Percentiles rank a stretch among this genome's conserved stretches.
These are phyloP conservation scores for Pleurotus ostreatus DNA, from an alignment of 768 basidiomycete genomes.

Conservation along the genomic window DNA sequence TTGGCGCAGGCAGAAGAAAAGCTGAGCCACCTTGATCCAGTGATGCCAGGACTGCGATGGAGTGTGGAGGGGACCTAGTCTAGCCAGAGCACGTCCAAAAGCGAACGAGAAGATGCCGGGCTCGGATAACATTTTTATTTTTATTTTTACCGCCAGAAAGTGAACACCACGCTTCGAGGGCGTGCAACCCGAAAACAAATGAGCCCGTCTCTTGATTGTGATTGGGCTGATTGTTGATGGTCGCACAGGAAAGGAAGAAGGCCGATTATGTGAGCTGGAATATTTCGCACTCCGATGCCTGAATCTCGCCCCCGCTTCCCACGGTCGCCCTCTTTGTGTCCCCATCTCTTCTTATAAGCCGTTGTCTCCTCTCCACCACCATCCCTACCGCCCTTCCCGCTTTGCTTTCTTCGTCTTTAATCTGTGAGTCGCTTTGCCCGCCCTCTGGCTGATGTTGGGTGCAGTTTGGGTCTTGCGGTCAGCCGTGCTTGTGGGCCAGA, in stretches of 20 bases:
- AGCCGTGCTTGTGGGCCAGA: background rate
- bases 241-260: constrained; percentile 5
- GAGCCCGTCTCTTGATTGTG: background rate
- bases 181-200: background rate
- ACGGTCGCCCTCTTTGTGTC: constrained; percentile 8
- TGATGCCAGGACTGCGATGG: too few relatives aligned
- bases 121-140: background rate
- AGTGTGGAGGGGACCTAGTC: background rate
- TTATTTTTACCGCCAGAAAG: background rate
- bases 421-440: background rate
- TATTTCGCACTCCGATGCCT: constrained; percentile 1
- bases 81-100: background rate
- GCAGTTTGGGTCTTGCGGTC: background rate
- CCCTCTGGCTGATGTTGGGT: background rate
- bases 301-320: constrained; percentile 3
- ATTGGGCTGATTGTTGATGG: constrained; percentile 2
- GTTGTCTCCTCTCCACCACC: background rate
- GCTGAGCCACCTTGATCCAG: too few relatives aligned
- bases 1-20: too few relatives aligned
- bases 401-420: background rate
- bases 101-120: background rate
- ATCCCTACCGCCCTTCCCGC: background rate
- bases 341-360: constrained; percentile 5
- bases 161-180: background rate
- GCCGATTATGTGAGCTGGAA: background rate